Conservation (phyloP, 2,329 filamentous ascomycete genomes). For the Exophiala calicioides region DNA sequence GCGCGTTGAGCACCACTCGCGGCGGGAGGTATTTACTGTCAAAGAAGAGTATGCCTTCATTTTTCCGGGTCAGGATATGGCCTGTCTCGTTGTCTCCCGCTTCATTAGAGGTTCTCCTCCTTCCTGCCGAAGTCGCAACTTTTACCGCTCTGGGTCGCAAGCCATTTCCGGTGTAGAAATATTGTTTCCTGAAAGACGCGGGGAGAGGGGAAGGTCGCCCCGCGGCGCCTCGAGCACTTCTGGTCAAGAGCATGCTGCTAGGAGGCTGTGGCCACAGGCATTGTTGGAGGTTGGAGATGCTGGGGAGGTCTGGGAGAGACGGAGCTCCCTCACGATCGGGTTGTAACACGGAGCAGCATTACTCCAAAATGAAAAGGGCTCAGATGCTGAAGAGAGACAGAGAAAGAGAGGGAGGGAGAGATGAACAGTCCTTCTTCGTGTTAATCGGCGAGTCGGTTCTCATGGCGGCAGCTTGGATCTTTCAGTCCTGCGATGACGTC, state of each 20-base stretch:
- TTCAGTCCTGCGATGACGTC: too few relatives aligned
- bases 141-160: constrained; percentile 15
- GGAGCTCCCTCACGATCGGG: neutral
- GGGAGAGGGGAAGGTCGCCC: constrained; percentile 6
- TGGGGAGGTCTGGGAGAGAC: neutral
- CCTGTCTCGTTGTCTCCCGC: constrained; percentile 53
- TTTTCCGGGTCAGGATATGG: constrained; percentile 73
- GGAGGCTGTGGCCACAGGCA: neutral
- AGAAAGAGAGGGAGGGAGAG: too few relatives aligned
- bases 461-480: too few relatives aligned
- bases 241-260: constrained; percentile 16
- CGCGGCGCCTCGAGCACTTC: constrained; percentile 6
- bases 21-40: constrained; percentile 64
- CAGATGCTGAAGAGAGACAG: too few relatives aligned
- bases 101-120: constrained; percentile 27
- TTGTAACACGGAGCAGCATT: too few relatives aligned
- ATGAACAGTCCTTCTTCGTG: too few relatives aligned
- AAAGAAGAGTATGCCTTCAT: constrained; percentile 85
- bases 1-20: constrained; percentile 12
- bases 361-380: too few relatives aligned
- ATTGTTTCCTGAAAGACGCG: constrained; percentile 11
- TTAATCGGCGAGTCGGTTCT: constrained; percentile 8
- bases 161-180: constrained; percentile 19
- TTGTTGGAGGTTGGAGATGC: too few relatives aligned
- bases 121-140: constrained; percentile 2